Base-by-base conservation (phyloP, 306 rosid species). In the Astragalus membranaceus region DNA sequence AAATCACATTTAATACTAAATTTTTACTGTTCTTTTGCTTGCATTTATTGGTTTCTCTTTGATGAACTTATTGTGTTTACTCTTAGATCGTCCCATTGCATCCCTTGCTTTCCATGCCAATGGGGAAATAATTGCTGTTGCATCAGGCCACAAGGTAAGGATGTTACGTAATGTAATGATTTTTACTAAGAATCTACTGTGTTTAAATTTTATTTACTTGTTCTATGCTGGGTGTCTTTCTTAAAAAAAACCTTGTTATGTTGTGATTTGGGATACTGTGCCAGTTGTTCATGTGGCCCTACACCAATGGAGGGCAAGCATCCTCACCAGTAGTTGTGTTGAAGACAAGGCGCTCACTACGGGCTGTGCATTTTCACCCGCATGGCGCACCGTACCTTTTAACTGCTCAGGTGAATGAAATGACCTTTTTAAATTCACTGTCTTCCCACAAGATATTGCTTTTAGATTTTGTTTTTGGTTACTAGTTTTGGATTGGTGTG, bases 311-410 rank as follows among this genome's bases (percentile, higher is more conserved):
- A 53, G 81, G 76, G 1, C 79, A 82, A 61, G 57, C 64, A 59
- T 75, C 79, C 15, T 11, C 75, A 37, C 86, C 83, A 41, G 62
- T 50, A 30, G 16, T 59, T 67, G 83, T 78, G 74, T 43, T 82
- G 58, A 79, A 47, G 65, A 82, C 86, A 60, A 75, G 76, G 74
- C 86, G 83, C 30, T 82, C 86, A 41, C 83, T 82, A 35, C 72
- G 83, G 49, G 86, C 83, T 46, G 86, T 82, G 75, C 86, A 82
- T 79, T 82, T 82, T 73, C 86, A 78, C 62, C 83, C 86, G 5
- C 81, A 75, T 75, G 81, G 66, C 0, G 83, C 83, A 17, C 83
- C 86, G 1, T 82, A 44, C 61, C 73, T 82, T 49, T 71, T 82
- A 71, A 82, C 83, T 53, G 86, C 83, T 41, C 83, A 79, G 81